Conservation (phyloP, 305 asterid species). For the Coffea humblotiana region DNA sequence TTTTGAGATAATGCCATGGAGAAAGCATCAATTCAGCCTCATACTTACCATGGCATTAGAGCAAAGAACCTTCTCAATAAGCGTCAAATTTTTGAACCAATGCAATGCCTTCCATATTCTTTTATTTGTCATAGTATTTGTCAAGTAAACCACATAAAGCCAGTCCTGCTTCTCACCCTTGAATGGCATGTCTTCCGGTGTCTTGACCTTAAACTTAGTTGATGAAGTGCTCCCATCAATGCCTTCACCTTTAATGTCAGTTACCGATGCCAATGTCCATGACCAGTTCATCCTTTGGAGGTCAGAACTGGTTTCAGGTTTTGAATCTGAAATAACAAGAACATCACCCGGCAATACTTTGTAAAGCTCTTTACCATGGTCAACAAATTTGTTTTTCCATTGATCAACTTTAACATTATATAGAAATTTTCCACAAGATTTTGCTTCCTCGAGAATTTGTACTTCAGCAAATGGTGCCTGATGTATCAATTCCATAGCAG, state of each 20-base stretch:
- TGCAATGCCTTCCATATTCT: constrained; percentile 53
- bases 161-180: constrained; percentile 19
- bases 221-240: constrained; percentile 24
- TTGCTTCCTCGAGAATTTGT: constrained; percentile 2
- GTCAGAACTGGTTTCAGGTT: constrained; percentile 49
- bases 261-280: constrained; percentile 49
- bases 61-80: constrained; percentile 40
- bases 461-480: constrained; percentile 53
- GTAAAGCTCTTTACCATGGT: constrained; percentile 47
- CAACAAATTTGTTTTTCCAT: constrained; percentile 43
- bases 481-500: constrained; percentile 35
- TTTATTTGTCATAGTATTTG: constrained; percentile 36
- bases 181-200: constrained; percentile 21
- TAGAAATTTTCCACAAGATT: background rate
- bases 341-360: constrained; percentile 62
- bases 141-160: constrained; percentile 42
- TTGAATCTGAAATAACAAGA: constrained; percentile 42
- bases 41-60: constrained; percentile 38
- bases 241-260: constrained; percentile 29
- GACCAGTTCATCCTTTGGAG: constrained; percentile 30
- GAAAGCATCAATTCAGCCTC: background rate
- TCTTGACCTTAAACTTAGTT: constrained; percentile 36
- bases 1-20: too few relatives aligned
- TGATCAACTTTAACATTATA: constrained; percentile 34
- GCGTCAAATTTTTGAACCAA: constrained; percentile 38